A percentile compares a stretch with the other conserved stretches of the same genome.
Evolutionary conservation across 164 flowering plant species (phyloP).

Genomic region (Magnolia officinalis): DNA sequence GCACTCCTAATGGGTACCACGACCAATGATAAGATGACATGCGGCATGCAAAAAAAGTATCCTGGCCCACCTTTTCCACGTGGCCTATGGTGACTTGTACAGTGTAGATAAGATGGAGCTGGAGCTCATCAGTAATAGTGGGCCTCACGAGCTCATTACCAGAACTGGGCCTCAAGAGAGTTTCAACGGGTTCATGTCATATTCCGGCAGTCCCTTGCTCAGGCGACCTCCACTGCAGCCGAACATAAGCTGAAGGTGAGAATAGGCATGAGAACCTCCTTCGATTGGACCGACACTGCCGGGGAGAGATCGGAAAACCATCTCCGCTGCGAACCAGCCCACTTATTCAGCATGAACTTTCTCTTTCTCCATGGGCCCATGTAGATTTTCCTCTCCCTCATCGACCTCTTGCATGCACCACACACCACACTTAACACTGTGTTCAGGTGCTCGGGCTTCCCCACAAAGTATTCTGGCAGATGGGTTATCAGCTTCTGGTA

Average conservation of each 20-base stretch:
- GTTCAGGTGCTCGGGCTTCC: slow-evolving; percentile 34
- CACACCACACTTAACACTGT: slow-evolving; percentile 32
- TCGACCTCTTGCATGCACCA: slow-evolving; percentile 40
- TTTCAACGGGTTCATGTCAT: too few relatives aligned
- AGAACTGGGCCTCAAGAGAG: too few relatives aligned
- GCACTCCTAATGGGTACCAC: too few relatives aligned
- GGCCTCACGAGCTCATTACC: too few relatives aligned
- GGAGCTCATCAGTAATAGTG: too few relatives aligned
- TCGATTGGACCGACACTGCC: not conserved
- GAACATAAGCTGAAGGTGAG: not conserved
- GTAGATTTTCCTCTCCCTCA: slow-evolving; percentile 40
- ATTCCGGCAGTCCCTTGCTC: not conserved
- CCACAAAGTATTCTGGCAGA: slow-evolving; percentile 35
- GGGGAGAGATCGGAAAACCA: not conserved
- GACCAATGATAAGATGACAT: too few relatives aligned
- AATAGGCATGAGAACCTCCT: not conserved
- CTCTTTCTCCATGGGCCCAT: slow-evolving; percentile 54
- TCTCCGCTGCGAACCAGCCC: slow-evolving; percentile 21
- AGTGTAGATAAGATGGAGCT: too few relatives aligned
- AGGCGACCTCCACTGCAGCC: not conserved
- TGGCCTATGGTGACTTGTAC: too few relatives aligned
- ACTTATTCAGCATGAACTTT: slow-evolving; percentile 53
- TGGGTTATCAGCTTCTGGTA: slow-evolving; percentile 24
- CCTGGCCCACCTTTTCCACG: too few relatives aligned
- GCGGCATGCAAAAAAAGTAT: too few relatives aligned